Evolutionary conservation across 192 early-diverging fungal genomes (phyloP).

Genomic region (Allomyces macrogynus): DNA sequence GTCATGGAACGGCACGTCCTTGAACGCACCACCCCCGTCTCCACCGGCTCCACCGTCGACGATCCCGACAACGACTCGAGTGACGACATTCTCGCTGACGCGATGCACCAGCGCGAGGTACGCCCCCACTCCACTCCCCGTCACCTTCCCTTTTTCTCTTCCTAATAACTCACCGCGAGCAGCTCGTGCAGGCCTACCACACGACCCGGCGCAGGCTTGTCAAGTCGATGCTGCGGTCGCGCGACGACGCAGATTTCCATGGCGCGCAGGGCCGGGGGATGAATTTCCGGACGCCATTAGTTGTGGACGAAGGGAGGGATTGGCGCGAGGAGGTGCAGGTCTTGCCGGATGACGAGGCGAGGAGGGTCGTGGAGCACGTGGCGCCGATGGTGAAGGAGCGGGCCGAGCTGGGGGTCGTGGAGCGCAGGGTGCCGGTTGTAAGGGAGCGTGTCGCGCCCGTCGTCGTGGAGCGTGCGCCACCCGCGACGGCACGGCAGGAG

Average conservation of each 20-base stretch:
- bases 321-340: no score
- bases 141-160: no score
- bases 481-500: neutral
- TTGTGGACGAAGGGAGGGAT: no score
- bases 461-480: neutral
- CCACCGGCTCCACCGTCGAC: neutral
- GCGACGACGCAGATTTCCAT: neutral
- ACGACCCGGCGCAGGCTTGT: neutral
- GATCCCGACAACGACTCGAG: neutral
- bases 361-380: neutral
- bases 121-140: no score
- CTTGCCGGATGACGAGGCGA: no score
- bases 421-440: neutral
- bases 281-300: no score
- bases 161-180: no score
- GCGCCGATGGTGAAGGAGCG: neutral
- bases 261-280: neutral
- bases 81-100: neutral
- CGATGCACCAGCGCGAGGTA: neutral
- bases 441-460: neutral
- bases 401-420: neutral
- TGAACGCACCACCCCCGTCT: neutral
- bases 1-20: no score
- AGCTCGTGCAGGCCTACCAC: neutral
- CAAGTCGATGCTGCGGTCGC: neutral